Base-by-base conservation (phyloP, 2,329 filamentous ascomycete genomes). In the Xylaria polymorpha region DNA sequence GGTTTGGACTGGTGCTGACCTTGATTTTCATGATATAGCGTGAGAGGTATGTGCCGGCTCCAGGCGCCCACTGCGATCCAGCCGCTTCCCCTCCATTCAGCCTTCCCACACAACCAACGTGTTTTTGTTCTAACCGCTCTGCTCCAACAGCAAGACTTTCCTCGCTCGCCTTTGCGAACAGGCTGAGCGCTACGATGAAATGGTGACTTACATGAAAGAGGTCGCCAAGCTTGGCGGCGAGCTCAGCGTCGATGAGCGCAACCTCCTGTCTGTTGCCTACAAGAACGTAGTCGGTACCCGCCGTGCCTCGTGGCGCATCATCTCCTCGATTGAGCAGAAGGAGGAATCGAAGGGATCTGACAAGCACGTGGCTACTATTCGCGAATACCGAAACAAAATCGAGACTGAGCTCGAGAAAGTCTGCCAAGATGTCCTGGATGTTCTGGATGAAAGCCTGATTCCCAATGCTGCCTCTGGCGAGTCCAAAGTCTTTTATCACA, bases 201-300 rank as follows among this genome's bases (percentile, higher is more conserved):
- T 98, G 95, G 95, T 98, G 79, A 94, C 91, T 82, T 98, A 95
- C 88, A 98, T 98, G 96, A 98, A 98, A 93, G 94, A 98, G 92
- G 95, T 98, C 80, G 95, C 95, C 85, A 97, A 97, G 87, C 83
- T 91, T 77, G 89, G 87, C 77, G 88, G 88, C 79, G 92, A 94
- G 85, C 91, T 95, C 80, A 91, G 90, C 74, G 95, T 98, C 78
- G 95, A 98, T 84, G 96, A 99, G 91, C 94, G 95, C 84, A 98
- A 98, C 87, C 92, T 99, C 74, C 91, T 99, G 76, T 97, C 94
- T 75, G 96, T 98, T 80, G 95, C 95, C 82, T 99, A 99, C 92
- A 99, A 99, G 93, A 99, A 99, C 86, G 96, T 99, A 71, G 94
- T 99, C 79, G 95, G 96, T 80, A 97, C 96, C 81, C 92, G 95